Percentiles rank a stretch among this genome's conserved stretches.
phyloP scores from a whole-genome alignment of 108 stramenopile genomes.

The Skeletonema tropicum region DNA sequence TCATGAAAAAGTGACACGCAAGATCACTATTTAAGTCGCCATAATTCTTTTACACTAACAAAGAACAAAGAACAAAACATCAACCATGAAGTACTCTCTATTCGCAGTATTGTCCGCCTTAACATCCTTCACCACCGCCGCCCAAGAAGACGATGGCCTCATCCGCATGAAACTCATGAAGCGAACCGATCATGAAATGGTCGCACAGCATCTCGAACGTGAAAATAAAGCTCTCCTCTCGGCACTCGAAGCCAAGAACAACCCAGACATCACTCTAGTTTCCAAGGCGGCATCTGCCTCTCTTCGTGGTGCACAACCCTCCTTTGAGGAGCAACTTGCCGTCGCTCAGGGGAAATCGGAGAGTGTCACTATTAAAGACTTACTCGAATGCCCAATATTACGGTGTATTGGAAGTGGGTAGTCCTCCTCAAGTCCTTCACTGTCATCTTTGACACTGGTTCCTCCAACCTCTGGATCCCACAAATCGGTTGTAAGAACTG shows the following conservation, averaged over 20 bases:
- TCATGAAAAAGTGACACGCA: neutral
- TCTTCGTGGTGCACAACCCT: neutral
- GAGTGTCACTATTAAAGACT: conserved; percentile 82
- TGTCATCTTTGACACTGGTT: conserved; percentile 96
- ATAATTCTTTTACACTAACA: neutral
- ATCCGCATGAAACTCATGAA: conserved; percentile 51
- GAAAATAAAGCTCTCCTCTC: conserved; percentile 64
- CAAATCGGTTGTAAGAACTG: conserved; percentile 71
- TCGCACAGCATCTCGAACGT: conserved; percentile 64
- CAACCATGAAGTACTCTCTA: conserved; percentile 19
- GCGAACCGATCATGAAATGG: conserved; percentile 70
- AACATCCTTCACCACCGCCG: conserved; percentile 1
- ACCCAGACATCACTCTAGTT: neutral
- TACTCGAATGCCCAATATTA: conserved; percentile 90
- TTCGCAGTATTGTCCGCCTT: conserved; percentile 5
- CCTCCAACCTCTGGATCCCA: conserved; percentile 95
- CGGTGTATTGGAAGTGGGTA: conserved; percentile 74
- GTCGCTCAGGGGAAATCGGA: conserved; percentile 45
- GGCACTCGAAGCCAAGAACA: conserved; percentile 14
- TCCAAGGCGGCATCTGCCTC: neutral
- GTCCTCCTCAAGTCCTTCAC: conserved; percentile 79
- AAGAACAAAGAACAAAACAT: neutral
- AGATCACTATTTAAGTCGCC: neutral
- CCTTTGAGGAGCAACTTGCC: conserved; percentile 6
- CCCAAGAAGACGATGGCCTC: conserved; percentile 21